These are phyloP conservation scores for Rutstroemia sp. DNA, from an alignment of 2,329 filamentous ascomycete species.

Conservation along the genomic window DNA sequence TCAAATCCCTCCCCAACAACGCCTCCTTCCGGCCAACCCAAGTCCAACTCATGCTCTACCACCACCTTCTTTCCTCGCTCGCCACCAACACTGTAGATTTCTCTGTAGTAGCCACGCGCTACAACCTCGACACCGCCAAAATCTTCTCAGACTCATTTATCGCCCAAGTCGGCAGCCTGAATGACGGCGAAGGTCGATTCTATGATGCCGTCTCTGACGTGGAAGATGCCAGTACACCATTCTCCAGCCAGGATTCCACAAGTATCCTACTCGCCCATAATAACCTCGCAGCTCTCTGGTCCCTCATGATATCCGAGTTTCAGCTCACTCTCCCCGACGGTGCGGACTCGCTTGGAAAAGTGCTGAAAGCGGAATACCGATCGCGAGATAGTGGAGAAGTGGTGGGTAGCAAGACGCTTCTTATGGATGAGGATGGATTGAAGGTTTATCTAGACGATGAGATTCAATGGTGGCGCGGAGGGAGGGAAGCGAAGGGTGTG, in stretches of 20 bases:
- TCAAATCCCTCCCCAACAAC: conserved; percentile 52
- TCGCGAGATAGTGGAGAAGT: conserved; percentile 38
- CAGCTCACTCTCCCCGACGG: conserved; percentile 39
- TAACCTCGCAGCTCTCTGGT: conserved; percentile 52
- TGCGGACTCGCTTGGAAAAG: conserved; percentile 43
- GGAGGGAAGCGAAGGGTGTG: conserved; percentile 66
- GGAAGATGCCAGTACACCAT: conserved; percentile 11
- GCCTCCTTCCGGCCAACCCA: conserved; percentile 64
- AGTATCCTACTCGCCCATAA: conserved; percentile 48
- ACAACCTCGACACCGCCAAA: conserved; percentile 56
- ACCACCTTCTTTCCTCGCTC: conserved; percentile 71
- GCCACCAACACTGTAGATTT: conserved; percentile 66
- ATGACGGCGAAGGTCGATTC: conserved; percentile 46
- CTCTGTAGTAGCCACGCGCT: conserved; percentile 59
- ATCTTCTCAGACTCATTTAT: conserved; percentile 75
- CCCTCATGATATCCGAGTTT: conserved; percentile 54
- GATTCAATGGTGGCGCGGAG: conserved; percentile 84
- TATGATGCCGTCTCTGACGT: conserved; percentile 37
- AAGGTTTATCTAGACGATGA: conserved; percentile 59
- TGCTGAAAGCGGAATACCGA: conserved; percentile 51
- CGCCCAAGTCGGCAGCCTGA: conserved; percentile 61
- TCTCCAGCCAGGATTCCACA: conserved; percentile 24
- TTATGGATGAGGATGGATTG: conserved; percentile 58
- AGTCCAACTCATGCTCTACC: conserved; percentile 87
- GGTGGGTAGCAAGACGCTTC: conserved; percentile 53